Evolutionary conservation across 2,329 filamentous ascomycete genomes (phyloP), one percentile per base, ranked within the genome.

Genomic region (Colletotrichum zoysiae): DNA sequence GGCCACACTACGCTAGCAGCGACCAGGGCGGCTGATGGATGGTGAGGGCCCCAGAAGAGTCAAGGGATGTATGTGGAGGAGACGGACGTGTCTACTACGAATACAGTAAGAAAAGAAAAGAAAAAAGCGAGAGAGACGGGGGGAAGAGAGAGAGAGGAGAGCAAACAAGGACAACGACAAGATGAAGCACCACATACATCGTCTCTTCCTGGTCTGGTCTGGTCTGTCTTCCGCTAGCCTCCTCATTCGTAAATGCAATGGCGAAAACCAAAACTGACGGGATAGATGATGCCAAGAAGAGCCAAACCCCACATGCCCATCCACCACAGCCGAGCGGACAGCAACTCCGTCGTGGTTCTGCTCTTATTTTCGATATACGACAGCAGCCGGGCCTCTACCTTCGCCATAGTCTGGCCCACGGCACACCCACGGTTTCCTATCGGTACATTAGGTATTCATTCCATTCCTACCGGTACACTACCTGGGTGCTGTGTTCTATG

Each of bases 1-100:
- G 40, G 40, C 56, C 56, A 62, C n/a, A 71, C 26, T 30, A 58
- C 70, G 67, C 70, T 73, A 73, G 61, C 61, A 69, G 42, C 70
- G 70, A 71, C 70, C 60, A 69, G 70, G 59, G 65, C 70, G 59
- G 65, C 70, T 60, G 58, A 38, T 71, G 65, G 59, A 64, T 40
- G 48, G n/a, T 40, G 33, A 67, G 55, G 55, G n/a, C 35, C 35
- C 55, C 35, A 42, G 11, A 56, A 51, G 64, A 62, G 57, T 62
- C 64, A 20, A 48, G 46, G 46, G 46, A 23, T 8, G 46, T 23
- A 23, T 8, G 46, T 48, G 46, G 46, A 61, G 44, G 48, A 26
- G 42, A 44, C 11, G 8, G 55, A 56, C 30, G 38, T 23, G 16
- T 46, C 9, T 48, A 46, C 9, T 18, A 44, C 9, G 11, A 38